Evolutionary conservation across 192 early-diverging fungal species (phyloP), one percentile per base, ranked within the genome.

Genomic region (Dissophora globulifera): DNA sequence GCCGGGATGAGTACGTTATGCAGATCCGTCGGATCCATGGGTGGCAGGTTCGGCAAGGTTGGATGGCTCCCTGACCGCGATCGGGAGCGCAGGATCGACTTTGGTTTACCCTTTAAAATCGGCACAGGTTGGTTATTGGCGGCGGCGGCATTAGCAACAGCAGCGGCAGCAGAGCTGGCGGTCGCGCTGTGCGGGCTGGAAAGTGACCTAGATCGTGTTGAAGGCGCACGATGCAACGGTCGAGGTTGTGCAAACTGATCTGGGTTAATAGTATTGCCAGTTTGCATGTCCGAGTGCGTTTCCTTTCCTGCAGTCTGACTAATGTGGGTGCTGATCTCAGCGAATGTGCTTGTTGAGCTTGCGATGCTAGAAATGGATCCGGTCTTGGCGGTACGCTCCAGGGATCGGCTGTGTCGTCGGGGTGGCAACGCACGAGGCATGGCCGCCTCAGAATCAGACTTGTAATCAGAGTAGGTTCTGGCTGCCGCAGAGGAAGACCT

Each of bases 101-200:
- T 65, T 23, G 72, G 72, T 27, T 61, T 54, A 11, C 32, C 38
- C 49, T 75, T 76, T 11, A 67, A 47, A 30, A 76, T 67, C 19
- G 72, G 61, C 0, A 67, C 63, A 11, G 72, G 63, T 42, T 19
- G 56, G 25, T 26, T 23, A 9, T 49, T 8, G n/a, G 52, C 49
- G 22, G 27, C 17, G 15, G 49, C n/a, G 0, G 9, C 50, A n/a
- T n/a, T n/a, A n/a, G n/a, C n/a, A n/a, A n/a, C n/a, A n/a, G n/a
- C n/a, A n/a, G n/a, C n/a, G n/a, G n/a, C n/a, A n/a, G n/a, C n/a
- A n/a, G n/a, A n/a, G n/a, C n/a, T n/a, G n/a, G n/a, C n/a, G n/a
- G n/a, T n/a, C n/a, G n/a, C n/a, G n/a, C n/a, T n/a, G 54, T 64
- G 50, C 32, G 62, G 51, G 32, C 30, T 65, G 20, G 52, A 46